Conservation (phyloP, 2,329 filamentous ascomycete species). For the Scytalidium lignicola region DNA sequence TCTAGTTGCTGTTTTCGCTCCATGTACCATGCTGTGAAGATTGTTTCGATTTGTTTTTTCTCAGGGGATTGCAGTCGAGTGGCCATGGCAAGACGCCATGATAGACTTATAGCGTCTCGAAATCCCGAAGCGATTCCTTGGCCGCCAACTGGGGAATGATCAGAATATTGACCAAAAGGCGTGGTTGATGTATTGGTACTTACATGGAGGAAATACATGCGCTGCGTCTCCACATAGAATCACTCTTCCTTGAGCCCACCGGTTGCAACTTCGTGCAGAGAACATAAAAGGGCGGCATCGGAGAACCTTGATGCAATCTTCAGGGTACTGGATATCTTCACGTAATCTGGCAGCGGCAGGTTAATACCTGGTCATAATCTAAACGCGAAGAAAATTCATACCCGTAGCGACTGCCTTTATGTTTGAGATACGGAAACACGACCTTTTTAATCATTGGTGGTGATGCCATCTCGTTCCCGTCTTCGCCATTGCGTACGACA, state of each 20-base stretch:
- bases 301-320: slow-evolving; percentile 41
- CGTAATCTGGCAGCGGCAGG: slow-evolving; percentile 6
- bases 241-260: slow-evolving; percentile 36
- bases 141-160: slow-evolving; percentile 28
- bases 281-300: slow-evolving; percentile 42
- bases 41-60: slow-evolving; percentile 13
- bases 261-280: slow-evolving; percentile 39
- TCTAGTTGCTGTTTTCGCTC: slow-evolving; percentile 34
- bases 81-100: slow-evolving; percentile 32
- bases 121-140: slow-evolving; percentile 37
- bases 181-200: slow-evolving; percentile 4
- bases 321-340: slow-evolving; percentile 31
- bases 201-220: slow-evolving; percentile 47
- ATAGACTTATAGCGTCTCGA: slow-evolving; percentile 31
- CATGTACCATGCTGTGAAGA: slow-evolving; percentile 29
- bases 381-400: neutral
- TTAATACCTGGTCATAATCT: neutral
- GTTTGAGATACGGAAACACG: slow-evolving; percentile 27
- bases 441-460: slow-evolving; percentile 19
- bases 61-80: slow-evolving; percentile 9
- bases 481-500: slow-evolving; percentile 28
- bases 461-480: slow-evolving; percentile 23
- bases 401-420: slow-evolving; percentile 15
- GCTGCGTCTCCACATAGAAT: slow-evolving; percentile 44
- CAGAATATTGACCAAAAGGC: neutral